phyloP scores from a whole-genome alignment of 495 filamentous ascomycete species.

The Penicillium cataractarum region DNA sequence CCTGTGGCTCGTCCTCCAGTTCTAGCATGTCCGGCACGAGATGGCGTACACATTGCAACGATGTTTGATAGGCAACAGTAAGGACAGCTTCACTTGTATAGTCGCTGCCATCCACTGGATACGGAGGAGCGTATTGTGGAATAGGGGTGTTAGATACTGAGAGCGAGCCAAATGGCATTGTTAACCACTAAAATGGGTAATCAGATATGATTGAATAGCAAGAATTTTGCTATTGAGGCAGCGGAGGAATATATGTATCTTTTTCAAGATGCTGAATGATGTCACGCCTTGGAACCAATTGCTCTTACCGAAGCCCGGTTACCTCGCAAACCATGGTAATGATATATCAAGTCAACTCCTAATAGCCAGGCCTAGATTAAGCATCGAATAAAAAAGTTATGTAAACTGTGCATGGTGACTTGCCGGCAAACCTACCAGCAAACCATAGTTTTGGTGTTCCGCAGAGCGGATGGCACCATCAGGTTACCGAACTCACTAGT shows the following conservation, averaged over 20 bases:
- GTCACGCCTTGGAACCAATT: neutral
- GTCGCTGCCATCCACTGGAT: conserved; percentile 3
- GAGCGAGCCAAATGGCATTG: conserved; percentile 8
- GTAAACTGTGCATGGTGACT: neutral
- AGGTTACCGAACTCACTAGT: neutral
- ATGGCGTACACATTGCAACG: conserved; percentile 8
- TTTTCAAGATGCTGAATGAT: neutral
- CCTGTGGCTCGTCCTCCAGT: conserved; percentile 4
- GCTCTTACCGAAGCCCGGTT: neutral
- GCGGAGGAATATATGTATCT: neutral
- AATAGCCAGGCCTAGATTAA: neutral
- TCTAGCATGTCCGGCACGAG: conserved; percentile 7
- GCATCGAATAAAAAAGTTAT: neutral
- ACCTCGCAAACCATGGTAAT: neutral
- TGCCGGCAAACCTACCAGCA: neutral
- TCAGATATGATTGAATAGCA: neutral
- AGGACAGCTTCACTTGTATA: conserved; percentile 2
- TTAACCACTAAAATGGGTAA: neutral
- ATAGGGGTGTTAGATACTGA: conserved; percentile 5
- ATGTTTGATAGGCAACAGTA: conserved; percentile 8
- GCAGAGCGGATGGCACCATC: neutral
- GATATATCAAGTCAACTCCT: neutral
- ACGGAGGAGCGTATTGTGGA: conserved; percentile 10
- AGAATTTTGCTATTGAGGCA: neutral
- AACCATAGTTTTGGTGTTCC: neutral